These are phyloP conservation scores for Emergomyces pasteurianus DNA, from an alignment of 2,329 filamentous ascomycete genomes.

Conservation along the genomic window DNA sequence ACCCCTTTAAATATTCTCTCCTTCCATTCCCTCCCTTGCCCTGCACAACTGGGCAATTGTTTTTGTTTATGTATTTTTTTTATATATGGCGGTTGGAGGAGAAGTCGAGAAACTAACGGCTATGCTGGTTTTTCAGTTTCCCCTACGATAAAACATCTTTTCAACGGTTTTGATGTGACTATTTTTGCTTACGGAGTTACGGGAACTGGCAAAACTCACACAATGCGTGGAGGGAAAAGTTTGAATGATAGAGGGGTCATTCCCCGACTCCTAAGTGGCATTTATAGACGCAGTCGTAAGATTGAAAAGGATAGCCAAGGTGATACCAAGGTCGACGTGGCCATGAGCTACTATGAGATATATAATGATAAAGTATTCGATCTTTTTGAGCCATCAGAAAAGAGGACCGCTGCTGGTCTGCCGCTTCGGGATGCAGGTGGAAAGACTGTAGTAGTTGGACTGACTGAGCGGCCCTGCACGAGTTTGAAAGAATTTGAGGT, in stretches of 20 bases:
- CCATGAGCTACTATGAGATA: slow-evolving; percentile 88
- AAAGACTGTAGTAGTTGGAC: slow-evolving; percentile 74
- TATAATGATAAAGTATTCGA: slow-evolving; percentile 96
- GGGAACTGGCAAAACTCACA: slow-evolving; percentile 89
- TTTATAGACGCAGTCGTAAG: slow-evolving; percentile 78
- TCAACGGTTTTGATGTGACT: slow-evolving; percentile 71
- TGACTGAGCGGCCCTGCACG: slow-evolving; percentile 70
- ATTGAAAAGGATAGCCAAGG: slow-evolving; percentile 66
- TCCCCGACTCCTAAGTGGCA: slow-evolving; percentile 68
- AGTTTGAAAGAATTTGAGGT: slow-evolving; percentile 83
- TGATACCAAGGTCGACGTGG: slow-evolving; percentile 58
- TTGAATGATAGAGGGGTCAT: slow-evolving; percentile 80
- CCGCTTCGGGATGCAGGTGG: slow-evolving; percentile 76
- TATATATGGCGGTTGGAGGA: background rate
- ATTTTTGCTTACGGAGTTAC: slow-evolving; percentile 91
- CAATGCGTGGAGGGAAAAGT: slow-evolving; percentile 83
- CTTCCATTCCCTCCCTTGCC: background rate
- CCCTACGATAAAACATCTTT: slow-evolving; percentile 81
- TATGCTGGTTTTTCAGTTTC: slow-evolving; percentile 47
- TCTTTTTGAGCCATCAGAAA: slow-evolving; percentile 76
- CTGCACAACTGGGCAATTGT: too few species aligned
- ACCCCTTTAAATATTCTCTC: background rate
- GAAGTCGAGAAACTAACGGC: background rate
- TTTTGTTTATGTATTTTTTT: background rate
- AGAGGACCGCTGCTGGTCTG: slow-evolving; percentile 67